Evolutionary conservation across 2,329 filamentous ascomycete genomes (phyloP), one percentile per base, ranked within the genome.

Genomic region (Microsporum audouinii): DNA sequence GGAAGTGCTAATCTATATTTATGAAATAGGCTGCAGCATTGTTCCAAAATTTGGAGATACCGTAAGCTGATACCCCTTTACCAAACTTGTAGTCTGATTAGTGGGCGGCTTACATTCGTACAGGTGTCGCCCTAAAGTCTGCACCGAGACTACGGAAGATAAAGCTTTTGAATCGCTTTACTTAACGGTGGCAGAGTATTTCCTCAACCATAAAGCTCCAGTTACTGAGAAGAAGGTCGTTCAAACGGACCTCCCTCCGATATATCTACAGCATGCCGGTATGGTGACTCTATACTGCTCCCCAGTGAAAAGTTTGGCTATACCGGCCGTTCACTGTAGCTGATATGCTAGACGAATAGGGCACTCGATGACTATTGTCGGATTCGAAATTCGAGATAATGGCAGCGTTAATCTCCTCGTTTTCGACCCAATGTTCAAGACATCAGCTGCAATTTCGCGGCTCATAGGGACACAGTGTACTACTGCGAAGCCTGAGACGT

Each of bases 281-380:
- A 76, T 62, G 72, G 7, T 4, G 36, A 14, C 12, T 17, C 14
- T 17, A n/a, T 39, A 8, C 7, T 2, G 7, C 34, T 36, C 6
- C 34, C 33, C 10, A 43, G 31, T 29, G 8, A 57, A 2, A 31
- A 10, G 23, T 2, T 39, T n/a, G 43, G 8, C 4, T 12, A 47
- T 33, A 12, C 5, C 10, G 17, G 27, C 10, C 12, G 23, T 14
- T 12, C 12, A 10, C 5, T 5, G 10, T 29, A 1, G 5, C 38
- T 43, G 17, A 47, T 45, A 34, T 12, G 31, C 12, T 5, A 51
- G 31, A 51, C 17, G 7, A 60, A 17, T 31, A 81, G 89, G 91
- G 2, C 92, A 97, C 72, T 96, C 91, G 0, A 80, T 96, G 77
- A 95, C 90, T 0, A 90, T 97, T 58, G 79, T 97, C 60, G 92